These are phyloP conservation scores for Oryza longistaminata DNA, from an alignment of 176 grass and related monocot species.

Conservation along the genomic window DNA sequence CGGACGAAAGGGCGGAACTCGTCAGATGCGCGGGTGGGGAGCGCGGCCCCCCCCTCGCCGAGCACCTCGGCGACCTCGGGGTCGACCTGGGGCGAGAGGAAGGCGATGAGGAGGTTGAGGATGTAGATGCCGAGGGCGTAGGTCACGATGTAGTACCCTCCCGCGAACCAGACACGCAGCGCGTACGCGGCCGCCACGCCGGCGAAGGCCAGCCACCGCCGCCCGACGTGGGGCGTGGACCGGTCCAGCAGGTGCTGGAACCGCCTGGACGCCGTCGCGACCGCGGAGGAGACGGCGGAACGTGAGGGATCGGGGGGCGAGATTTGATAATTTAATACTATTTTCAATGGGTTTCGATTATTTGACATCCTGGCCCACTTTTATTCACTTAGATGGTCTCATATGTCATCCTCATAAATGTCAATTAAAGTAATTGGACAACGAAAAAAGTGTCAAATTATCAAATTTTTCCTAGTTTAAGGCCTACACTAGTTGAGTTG, in stretches of 20 bases:
- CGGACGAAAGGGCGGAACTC: slow-evolving; percentile 84
- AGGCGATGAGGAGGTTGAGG: slow-evolving; percentile 74
- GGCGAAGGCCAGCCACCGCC: slow-evolving; percentile 61
- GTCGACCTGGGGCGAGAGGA: slow-evolving; percentile 82
- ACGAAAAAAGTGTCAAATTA: too few relatives aligned
- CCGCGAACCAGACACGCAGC: slow-evolving; percentile 63
- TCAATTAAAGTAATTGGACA: too few relatives aligned
- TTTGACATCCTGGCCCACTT: too few relatives aligned
- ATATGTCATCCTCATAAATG: too few relatives aligned
- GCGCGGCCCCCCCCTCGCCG: slow-evolving; percentile 44
- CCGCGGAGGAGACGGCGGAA: slow-evolving; percentile 14
- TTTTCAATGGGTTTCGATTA: too few relatives aligned
- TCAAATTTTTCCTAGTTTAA: too few relatives aligned
- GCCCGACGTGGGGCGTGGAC: slow-evolving; percentile 60
- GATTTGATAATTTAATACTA: too few relatives aligned
- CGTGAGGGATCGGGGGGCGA: too few relatives aligned
- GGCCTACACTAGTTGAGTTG: not conserved
- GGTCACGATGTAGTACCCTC: slow-evolving; percentile 80
- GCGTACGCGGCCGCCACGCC: slow-evolving; percentile 49
- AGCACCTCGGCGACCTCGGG: slow-evolving; percentile 60
- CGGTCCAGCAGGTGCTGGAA: slow-evolving; percentile 82
- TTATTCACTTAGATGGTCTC: too few relatives aligned
- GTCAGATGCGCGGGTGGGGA: slow-evolving; percentile 64
- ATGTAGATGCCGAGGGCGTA: slow-evolving; percentile 81
- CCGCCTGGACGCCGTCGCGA: slow-evolving; percentile 37